Evolutionary conservation across 2,329 filamentous ascomycete species (phyloP).

Genomic region (Ceratocystis smalleyi): DNA sequence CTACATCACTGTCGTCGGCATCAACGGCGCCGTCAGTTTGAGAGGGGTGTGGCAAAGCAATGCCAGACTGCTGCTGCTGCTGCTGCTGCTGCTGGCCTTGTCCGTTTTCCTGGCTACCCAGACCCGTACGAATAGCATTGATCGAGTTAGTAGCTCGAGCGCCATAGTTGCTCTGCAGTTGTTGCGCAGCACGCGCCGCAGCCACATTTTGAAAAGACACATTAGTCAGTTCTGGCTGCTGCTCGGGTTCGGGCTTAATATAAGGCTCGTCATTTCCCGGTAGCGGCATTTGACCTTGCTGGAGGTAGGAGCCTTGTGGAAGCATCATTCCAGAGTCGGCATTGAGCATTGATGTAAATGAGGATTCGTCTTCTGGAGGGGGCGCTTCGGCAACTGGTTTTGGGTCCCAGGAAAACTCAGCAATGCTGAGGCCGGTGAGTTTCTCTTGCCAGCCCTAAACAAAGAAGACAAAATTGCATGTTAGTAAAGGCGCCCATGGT

Average conservation of each 20-base stretch:
- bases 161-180: conserved; percentile 46
- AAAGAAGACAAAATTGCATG: background rate
- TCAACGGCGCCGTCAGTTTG: conserved; percentile 63
- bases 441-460: conserved; percentile 83
- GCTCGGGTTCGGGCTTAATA: conserved; percentile 15
- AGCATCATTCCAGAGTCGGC: conserved; percentile 22
- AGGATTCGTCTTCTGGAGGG: conserved; percentile 19
- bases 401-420: conserved; percentile 90
- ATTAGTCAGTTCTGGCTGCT: conserved; percentile 9
- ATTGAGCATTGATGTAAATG: conserved; percentile 8
- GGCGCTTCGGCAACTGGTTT: conserved; percentile 40
- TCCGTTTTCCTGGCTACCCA: conserved; percentile 24
- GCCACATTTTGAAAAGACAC: conserved; percentile 27
- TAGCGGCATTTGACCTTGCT: conserved; percentile 20
- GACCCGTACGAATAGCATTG: conserved; percentile 40
- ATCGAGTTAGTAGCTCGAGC: conserved; percentile 50
- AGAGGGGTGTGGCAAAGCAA: conserved; percentile 23
- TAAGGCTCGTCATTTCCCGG: conserved; percentile 2
- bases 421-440: conserved; percentile 68
- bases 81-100: conserved; percentile 21
- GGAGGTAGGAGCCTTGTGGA: conserved; percentile 23
- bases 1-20: conserved; percentile 38
- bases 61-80: conserved; percentile 18
- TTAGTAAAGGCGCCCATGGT: background rate
- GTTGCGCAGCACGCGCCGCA: conserved; percentile 39